Conservation (phyloP, 306 rosid genomes). For the Fragaria vesca region DNA sequence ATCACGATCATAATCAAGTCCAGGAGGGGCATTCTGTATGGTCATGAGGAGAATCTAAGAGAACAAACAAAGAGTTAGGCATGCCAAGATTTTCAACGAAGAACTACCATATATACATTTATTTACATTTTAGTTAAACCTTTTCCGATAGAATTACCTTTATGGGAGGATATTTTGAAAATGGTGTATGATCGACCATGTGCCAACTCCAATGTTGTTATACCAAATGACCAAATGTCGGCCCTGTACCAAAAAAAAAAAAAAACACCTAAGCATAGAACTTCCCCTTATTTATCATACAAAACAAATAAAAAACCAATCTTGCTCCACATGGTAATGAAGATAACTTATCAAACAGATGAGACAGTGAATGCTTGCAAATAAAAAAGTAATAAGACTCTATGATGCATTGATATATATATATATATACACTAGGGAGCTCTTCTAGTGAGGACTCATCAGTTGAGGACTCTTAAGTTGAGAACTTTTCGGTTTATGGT, state of each 20-base stretch:
- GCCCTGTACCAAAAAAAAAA: constrained; percentile 37
- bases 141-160: constrained; percentile 30
- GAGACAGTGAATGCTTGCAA: background rate
- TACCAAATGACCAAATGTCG: constrained; percentile 69
- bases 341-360: background rate
- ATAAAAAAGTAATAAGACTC: background rate
- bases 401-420: background rate
- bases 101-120: background rate
- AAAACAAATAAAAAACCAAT: background rate
- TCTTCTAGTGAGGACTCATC: too few relatives aligned
- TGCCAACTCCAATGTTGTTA: constrained; percentile 59
- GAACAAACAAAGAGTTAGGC: constrained; percentile 13
- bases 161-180: constrained; percentile 60
- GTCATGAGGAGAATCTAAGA: constrained; percentile 93
- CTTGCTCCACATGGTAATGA: background rate
- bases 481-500: too few relatives aligned
- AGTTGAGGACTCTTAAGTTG: too few relatives aligned
- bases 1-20: constrained; percentile 98
- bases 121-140: background rate
- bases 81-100: background rate
- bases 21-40: constrained; percentile 99
- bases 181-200: constrained; percentile 54
- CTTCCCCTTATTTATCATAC: background rate
- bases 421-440: background rate
- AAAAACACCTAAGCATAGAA: background rate